These are phyloP conservation scores for Ehretia macrophylla DNA, from an alignment of 257 asterid species.

Conservation along the genomic window DNA sequence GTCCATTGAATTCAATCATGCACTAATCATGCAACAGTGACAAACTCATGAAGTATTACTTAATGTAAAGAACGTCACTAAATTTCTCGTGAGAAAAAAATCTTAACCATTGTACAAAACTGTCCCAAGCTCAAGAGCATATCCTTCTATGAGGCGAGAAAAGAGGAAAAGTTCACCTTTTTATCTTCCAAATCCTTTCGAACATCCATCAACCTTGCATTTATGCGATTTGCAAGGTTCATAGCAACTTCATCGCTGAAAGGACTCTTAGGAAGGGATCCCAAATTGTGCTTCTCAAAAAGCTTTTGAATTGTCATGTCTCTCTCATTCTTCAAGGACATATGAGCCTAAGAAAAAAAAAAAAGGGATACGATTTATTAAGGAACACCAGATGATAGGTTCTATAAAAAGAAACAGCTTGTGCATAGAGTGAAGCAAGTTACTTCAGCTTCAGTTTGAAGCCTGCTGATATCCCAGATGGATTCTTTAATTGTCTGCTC, in stretches of 20 bases:
- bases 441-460: constrained; percentile 75
- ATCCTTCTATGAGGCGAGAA: neutral
- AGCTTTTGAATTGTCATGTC: constrained; percentile 48
- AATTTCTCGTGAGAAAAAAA: too few relatives aligned
- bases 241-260: constrained; percentile 67
- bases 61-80: too few relatives aligned
- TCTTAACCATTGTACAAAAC: too few relatives aligned
- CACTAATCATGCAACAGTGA: constrained; percentile 11
- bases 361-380: constrained; percentile 14
- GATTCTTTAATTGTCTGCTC: constrained; percentile 29
- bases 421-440: constrained; percentile 20
- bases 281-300: constrained; percentile 64
- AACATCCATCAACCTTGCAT: constrained; percentile 49
- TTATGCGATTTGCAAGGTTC: constrained; percentile 58
- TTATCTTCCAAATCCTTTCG: constrained; percentile 60
- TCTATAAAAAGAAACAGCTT: constrained; percentile 15
- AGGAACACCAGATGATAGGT: constrained; percentile 12
- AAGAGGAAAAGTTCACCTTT: constrained; percentile 44
- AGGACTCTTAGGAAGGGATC: constrained; percentile 54
- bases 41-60: neutral
- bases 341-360: constrained; percentile 49
- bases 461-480: constrained; percentile 55
- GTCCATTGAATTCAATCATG: neutral
- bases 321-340: constrained; percentile 66
- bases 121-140: neutral